Base-by-base conservation (phyloP, 306 rosid genomes). In the Cercis canadensis region DNA sequence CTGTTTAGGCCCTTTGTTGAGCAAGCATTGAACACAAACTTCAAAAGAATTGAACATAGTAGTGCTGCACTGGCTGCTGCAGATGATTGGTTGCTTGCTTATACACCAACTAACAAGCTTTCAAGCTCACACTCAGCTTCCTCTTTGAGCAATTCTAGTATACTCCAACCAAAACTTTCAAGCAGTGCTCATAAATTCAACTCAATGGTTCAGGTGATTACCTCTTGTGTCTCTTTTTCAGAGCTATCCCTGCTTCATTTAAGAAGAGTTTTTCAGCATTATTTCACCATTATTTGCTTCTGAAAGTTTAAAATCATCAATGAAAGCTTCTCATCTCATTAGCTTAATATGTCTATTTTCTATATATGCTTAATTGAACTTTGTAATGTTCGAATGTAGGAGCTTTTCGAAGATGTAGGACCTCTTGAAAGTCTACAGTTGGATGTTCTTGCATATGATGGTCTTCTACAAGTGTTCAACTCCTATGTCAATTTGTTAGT, bases 21-120 rank as follows among this genome's bases (percentile, higher is more conserved):
- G 47, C 71, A 82, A 57, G 94, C 92, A 31, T 43, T 90, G 63
- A 65, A 31, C 46, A 75, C 86, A 50, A 87, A 81, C 76, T 62
- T 94, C 49, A 89, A 79, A 62, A 86, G 96, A 83, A 90, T 94
- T 73, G 97, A 90, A 66, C 96, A 87, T 57, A 87, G 83, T 59
- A 77, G 89, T 73, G 84, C 87, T 49, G 97, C 98, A 11, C 75
- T 78, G 12, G 98, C 95, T 62, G 84, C 90, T 24, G 82, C 78
- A 6, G 98, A 94, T 49, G 97, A 94, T 69, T 94, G 98, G 96
- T 47, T 45, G 18, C 92, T 90, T 44, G 66, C 62, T 66, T 80
- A 70, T 83, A 79, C 88, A 6, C 88, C 90, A 1, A 67, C 76
- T 4, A 74, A 80, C 59, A 53, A 92, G 65, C 44, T 40, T 36